Evolutionary conservation across 352 stramenopile species (phyloP).

Genomic region (Globisporangium megalacanthum): DNA sequence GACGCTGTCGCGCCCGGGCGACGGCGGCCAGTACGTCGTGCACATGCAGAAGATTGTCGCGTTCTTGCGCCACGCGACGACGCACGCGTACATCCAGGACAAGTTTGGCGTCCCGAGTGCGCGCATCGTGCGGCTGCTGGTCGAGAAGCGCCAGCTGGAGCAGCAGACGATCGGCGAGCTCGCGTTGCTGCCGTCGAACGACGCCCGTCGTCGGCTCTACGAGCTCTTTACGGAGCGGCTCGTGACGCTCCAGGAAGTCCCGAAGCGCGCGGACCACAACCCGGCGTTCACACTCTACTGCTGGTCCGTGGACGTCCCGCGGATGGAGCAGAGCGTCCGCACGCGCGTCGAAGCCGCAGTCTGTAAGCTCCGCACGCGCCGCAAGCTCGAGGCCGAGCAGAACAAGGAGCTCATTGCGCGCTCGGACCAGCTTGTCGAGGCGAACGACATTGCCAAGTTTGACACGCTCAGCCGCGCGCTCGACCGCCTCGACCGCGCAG

Average conservation of each 20-base stretch:
- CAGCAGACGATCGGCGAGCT: slow-evolving; percentile 83
- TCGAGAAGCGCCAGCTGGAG: slow-evolving; percentile 84
- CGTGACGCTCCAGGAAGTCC: slow-evolving; percentile 82
- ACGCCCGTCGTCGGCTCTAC: slow-evolving; percentile 76
- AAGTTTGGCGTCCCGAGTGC: slow-evolving; percentile 77
- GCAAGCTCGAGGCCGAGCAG: slow-evolving; percentile 73
- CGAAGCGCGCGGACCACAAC: slow-evolving; percentile 85
- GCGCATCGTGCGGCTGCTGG: slow-evolving; percentile 79
- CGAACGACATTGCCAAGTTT: slow-evolving; percentile 82
- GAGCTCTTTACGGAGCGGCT: slow-evolving; percentile 73
- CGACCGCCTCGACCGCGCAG: slow-evolving; percentile 75
- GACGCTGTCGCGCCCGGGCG: slow-evolving; percentile 45
- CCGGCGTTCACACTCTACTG: slow-evolving; percentile 85
- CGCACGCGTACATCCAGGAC: slow-evolving; percentile 77
- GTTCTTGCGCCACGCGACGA: slow-evolving; percentile 72
- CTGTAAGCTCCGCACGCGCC: slow-evolving; percentile 58
- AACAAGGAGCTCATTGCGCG: slow-evolving; percentile 88
- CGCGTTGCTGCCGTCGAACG: slow-evolving; percentile 76
- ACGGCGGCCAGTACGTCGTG: slow-evolving; percentile 85
- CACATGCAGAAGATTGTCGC: slow-evolving; percentile 88
- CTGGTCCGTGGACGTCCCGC: slow-evolving; percentile 74
- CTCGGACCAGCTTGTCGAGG: slow-evolving; percentile 82
- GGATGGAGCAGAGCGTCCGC: slow-evolving; percentile 55
- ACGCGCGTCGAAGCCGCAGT: slow-evolving; percentile 68
- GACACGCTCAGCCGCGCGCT: slow-evolving; percentile 81